Evolutionary conservation across 164 flowering plant genomes (phyloP).

Genomic region (Annona cherimola): DNA sequence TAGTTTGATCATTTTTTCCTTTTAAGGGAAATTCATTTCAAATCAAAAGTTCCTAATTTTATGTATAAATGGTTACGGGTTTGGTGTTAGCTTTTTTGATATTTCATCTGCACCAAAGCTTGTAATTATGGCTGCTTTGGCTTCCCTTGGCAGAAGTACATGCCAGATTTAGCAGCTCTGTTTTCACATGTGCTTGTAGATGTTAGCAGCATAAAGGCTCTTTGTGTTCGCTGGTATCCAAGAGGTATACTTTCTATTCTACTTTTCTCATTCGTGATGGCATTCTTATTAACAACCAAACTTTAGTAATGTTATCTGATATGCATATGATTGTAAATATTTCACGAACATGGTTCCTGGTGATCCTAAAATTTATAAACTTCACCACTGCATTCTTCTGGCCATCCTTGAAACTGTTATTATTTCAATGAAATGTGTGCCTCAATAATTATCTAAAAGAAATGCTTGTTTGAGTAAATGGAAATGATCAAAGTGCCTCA

Average conservation of each 20-base stretch:
- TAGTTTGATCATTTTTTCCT: not conserved
- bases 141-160: slow-evolving; percentile 62
- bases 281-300: no score
- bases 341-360: no score
- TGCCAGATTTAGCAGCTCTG: slow-evolving; percentile 82
- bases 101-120: not conserved
- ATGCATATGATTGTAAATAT: no score
- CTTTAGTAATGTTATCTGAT: no score
- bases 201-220: slow-evolving; percentile 83
- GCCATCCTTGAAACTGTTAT: no score
- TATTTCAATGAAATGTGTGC: no score
- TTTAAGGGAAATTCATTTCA: not conserved
- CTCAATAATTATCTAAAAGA: no score
- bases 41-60: not conserved
- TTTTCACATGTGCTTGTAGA: slow-evolving; percentile 84
- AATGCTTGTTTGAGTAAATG: no score
- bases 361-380: no score
- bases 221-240: slow-evolving; percentile 93
- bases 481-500: no score
- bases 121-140: not conserved
- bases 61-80: not conserved
- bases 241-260: slow-evolving; percentile 37
- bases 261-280: no score
- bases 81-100: not conserved
- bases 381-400: no score